Evolutionary conservation across 1,284 basidiomycete genomes (phyloP).

Genomic region (Marasmius fiardii): DNA sequence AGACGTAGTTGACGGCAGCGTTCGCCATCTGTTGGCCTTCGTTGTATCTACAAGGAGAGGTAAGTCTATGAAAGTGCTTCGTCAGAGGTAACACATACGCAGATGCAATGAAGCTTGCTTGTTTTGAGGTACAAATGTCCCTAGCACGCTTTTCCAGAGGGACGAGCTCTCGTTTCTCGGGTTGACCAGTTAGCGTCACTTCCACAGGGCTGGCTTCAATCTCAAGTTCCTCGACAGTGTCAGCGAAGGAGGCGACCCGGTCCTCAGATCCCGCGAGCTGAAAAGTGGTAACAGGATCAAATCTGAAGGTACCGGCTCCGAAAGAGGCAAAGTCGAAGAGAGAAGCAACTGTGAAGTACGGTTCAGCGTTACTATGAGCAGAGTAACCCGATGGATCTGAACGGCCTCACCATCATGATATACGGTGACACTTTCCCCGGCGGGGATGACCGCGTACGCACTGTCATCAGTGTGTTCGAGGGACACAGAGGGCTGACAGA

Average conservation of each 20-base stretch:
- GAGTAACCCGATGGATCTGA: too few species aligned
- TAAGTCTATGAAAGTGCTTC: background rate
- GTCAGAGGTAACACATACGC: slow-evolving; percentile 19
- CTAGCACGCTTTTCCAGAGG: slow-evolving; percentile 27
- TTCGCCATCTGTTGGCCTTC: slow-evolving; percentile 16
- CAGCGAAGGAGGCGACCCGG: slow-evolving; percentile 11
- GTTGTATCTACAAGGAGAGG: slow-evolving; percentile 12
- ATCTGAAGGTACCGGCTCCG: slow-evolving; percentile 31
- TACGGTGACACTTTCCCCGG: slow-evolving; percentile 36
- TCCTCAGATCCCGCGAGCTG: slow-evolving; percentile 21
- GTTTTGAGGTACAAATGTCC: slow-evolving; percentile 29
- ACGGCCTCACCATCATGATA: slow-evolving; percentile 31
- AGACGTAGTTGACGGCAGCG: slow-evolving; percentile 14
- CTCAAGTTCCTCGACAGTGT: slow-evolving; percentile 22
- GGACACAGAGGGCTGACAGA: background rate
- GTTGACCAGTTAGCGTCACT: slow-evolving; percentile 27
- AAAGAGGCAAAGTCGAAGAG: slow-evolving; percentile 33
- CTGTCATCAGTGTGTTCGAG: slow-evolving; percentile 26
- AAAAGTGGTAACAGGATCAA: slow-evolving; percentile 31
- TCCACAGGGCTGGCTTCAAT: slow-evolving; percentile 23
- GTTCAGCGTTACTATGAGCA: background rate
- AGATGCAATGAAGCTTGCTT: slow-evolving; percentile 29
- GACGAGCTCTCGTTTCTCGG: slow-evolving; percentile 26
- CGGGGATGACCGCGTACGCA: slow-evolving; percentile 35
- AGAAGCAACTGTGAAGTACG: slow-evolving; percentile 25